phyloP scores from a whole-genome alignment of 2,329 filamentous ascomycete genomes.

The Ophiostoma triangulosporum region DNA sequence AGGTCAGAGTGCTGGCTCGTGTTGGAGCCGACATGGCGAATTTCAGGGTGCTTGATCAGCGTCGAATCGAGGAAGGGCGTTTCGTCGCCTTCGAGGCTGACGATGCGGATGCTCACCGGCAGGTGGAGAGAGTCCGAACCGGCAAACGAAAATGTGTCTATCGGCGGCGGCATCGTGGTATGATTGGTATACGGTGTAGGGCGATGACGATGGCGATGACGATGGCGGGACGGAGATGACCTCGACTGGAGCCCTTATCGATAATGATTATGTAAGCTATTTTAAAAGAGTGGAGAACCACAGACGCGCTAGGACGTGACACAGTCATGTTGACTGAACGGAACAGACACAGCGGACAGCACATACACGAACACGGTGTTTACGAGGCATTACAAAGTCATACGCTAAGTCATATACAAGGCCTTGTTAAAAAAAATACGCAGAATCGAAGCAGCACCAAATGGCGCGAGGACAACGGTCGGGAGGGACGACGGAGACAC shows the following conservation, averaged over 20 bases:
- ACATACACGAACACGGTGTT: too few relatives aligned
- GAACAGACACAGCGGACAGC: too few relatives aligned
- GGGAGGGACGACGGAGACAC: not conserved
- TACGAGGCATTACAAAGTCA: not conserved
- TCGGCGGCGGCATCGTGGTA: constrained; percentile 23
- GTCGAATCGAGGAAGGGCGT: constrained; percentile 62
- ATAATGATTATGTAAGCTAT: not conserved
- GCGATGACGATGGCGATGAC: not conserved
- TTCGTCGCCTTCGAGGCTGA: constrained; percentile 66
- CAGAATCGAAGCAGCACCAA: not conserved
- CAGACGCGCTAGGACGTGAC: not conserved
- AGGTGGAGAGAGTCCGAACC: constrained; percentile 74
- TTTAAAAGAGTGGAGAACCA: too few relatives aligned
- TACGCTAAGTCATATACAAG: too few relatives aligned
- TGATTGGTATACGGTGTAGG: not conserved
- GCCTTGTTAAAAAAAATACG: too few relatives aligned
- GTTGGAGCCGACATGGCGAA: constrained; percentile 80
- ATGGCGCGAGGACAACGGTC: not conserved
- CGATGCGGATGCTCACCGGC: constrained; percentile 54
- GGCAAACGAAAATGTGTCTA: constrained; percentile 95
- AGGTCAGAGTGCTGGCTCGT: constrained; percentile 69
- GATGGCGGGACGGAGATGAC: not conserved
- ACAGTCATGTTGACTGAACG: too few relatives aligned
- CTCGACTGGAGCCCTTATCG: not conserved
- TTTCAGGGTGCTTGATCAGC: constrained; percentile 61